Percentiles rank a stretch among this genome's conserved stretches.
Conservation (phyloP, 208 protist genomes). For the Wallacemonas sp. region DNA sequence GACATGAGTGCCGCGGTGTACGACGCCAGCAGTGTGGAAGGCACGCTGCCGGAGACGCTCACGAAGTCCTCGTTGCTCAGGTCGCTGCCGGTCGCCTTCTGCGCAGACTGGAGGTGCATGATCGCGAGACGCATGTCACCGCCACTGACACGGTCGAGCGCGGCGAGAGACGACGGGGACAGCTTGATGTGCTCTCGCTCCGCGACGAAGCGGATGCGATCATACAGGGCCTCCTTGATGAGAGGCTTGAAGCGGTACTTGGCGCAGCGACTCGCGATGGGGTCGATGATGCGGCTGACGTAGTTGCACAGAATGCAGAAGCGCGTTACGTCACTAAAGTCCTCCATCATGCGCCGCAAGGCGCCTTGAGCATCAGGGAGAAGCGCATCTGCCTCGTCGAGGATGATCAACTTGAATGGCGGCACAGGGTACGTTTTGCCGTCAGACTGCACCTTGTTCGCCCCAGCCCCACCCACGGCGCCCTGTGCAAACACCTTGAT, state of each 20-base stretch:
- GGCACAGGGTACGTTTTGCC: conserved; percentile 88
- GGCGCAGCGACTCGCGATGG: conserved; percentile 98
- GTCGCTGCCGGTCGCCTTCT: conserved; percentile 77
- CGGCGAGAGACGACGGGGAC: conserved; percentile 56
- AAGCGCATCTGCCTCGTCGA: conserved; percentile 99
- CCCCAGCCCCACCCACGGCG: conserved; percentile 63
- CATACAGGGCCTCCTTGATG: conserved; percentile 70
- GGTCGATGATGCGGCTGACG: conserved; percentile 98
- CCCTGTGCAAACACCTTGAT: conserved; percentile 98
- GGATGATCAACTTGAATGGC: conserved; percentile 99
- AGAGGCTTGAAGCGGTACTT: conserved; percentile 99
- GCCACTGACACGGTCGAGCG: conserved; percentile 84
- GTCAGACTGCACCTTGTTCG: conserved; percentile 71
- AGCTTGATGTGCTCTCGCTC: conserved; percentile 84
- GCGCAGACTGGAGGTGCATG: conserved; percentile 95
- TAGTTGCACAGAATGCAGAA: conserved; percentile 99
- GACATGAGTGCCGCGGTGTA: conserved; percentile 66
- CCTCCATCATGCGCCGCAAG: conserved; percentile 98
- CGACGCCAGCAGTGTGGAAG: conserved; percentile 41
- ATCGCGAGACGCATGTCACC: conserved; percentile 98
- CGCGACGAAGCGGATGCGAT: conserved; percentile 90
- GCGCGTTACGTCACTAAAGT: conserved; percentile 97
- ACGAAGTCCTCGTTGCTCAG: conserved; percentile 84
- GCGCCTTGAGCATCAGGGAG: conserved; percentile 98
- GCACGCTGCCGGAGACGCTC: conserved; percentile 83